Percentiles rank a stretch among this genome's conserved stretches.
Evolutionary conservation across 129 eudicot genomes (phyloP).

Genomic region (Sambucus nigra): DNA sequence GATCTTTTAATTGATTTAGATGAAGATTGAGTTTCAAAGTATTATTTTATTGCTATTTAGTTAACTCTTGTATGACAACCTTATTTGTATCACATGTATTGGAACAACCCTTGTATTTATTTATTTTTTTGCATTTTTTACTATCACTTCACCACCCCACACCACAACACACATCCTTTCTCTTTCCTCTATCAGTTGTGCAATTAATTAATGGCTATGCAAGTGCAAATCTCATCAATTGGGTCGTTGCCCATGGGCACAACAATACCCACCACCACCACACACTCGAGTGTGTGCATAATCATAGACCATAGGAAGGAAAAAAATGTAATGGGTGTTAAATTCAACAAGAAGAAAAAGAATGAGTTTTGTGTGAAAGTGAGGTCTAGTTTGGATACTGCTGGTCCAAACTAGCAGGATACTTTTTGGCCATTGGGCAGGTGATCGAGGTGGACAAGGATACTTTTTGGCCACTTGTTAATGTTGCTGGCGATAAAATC

Average conservation of each 20-base stretch:
- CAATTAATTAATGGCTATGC: conserved; percentile 77
- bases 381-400: conserved; percentile 49
- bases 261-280: neutral
- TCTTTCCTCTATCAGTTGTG: too few species aligned
- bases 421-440: conserved; percentile 45
- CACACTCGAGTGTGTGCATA: conserved; percentile 8
- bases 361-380: conserved; percentile 22
- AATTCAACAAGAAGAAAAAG: conserved; percentile 16
- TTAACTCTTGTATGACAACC: too few species aligned
- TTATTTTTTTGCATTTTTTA: too few species aligned
- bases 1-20: too few species aligned
- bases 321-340: conserved; percentile 3
- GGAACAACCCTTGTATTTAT: too few species aligned
- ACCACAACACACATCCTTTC: too few species aligned
- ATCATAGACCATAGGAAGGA: conserved; percentile 15
- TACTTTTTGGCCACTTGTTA: conserved; percentile 89
- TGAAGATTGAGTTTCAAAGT: too few species aligned
- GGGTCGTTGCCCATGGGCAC: conserved; percentile 13
- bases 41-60: too few species aligned
- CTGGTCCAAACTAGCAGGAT: too few species aligned
- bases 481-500: conserved; percentile 68
- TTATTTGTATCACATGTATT: too few species aligned
- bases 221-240: conserved; percentile 21
- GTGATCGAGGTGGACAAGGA: conserved; percentile 76
- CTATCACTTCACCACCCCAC: too few species aligned